Evolutionary conservation across 352 stramenopile species (phyloP).

Genomic region (Pythium aristosporum): DNA sequence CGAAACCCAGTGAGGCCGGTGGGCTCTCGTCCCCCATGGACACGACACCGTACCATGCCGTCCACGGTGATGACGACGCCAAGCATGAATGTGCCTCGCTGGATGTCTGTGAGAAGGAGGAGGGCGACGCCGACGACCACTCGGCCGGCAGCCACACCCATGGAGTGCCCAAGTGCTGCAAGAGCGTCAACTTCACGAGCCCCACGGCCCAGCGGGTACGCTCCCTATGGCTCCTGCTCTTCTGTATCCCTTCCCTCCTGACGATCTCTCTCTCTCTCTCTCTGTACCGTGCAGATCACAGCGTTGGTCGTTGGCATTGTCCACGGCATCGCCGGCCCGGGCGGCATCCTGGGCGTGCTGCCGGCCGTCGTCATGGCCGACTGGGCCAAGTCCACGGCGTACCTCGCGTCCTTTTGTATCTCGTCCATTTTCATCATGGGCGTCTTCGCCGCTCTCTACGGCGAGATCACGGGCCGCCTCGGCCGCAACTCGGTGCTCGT

Average conservation of each 20-base stretch:
- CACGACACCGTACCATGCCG: background rate
- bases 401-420: slow-evolving; percentile 81
- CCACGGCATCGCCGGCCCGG: slow-evolving; percentile 68
- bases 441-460: slow-evolving; percentile 76
- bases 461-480: slow-evolving; percentile 50
- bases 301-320: slow-evolving; percentile 70
- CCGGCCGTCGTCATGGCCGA: slow-evolving; percentile 77
- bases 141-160: slow-evolving; percentile 12
- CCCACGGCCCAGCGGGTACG: slow-evolving; percentile 44
- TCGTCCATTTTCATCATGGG: slow-evolving; percentile 88
- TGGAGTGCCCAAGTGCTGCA: slow-evolving; percentile 30
- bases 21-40: background rate
- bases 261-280: background rate
- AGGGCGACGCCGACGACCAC: slow-evolving; percentile 1
- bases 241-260: background rate
- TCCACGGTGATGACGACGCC: background rate
- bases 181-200: slow-evolving; percentile 45
- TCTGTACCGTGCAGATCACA: slow-evolving; percentile 23
- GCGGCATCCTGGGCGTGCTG: slow-evolving; percentile 68
- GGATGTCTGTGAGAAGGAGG: background rate
- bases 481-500: slow-evolving; percentile 45
- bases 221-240: background rate
- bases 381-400: slow-evolving; percentile 56
- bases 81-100: background rate
- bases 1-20: background rate